A percentile compares a stretch with the other conserved stretches of the same genome.
These are phyloP conservation scores for Xanthoparmelia taractica DNA, from an alignment of 495 filamentous ascomycete genomes.

Conservation along the genomic window DNA sequence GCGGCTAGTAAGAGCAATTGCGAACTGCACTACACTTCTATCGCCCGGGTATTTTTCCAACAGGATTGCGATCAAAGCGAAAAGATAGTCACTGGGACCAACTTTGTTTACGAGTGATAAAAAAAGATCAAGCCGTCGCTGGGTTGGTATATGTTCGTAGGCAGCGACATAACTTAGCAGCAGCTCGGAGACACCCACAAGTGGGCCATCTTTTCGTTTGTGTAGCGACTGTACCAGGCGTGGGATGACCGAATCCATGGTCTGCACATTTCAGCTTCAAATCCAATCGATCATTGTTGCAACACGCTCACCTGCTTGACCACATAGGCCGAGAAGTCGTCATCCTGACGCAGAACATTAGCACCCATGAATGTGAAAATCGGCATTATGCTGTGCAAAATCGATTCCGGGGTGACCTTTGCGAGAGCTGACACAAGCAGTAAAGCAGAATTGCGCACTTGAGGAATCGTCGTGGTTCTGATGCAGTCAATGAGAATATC, in stretches of 20 bases:
- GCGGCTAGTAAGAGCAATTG: conserved; percentile 41
- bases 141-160: conserved; percentile 86
- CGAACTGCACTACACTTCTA: conserved; percentile 39
- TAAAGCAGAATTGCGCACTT: conserved; percentile 84
- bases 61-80: conserved; percentile 63
- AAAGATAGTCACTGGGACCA: conserved; percentile 73
- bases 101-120: conserved; percentile 68
- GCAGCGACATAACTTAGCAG: conserved; percentile 87
- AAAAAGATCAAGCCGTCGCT: conserved; percentile 74
- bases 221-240: conserved; percentile 80
- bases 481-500: conserved; percentile 89
- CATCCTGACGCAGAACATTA: conserved; percentile 77
- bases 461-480: conserved; percentile 74
- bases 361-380: conserved; percentile 97
- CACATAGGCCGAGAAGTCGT: conserved; percentile 92
- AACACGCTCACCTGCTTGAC: conserved; percentile 51
- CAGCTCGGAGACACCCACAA: conserved; percentile 74
- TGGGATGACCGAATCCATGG: conserved; percentile 82
- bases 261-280: conserved; percentile 36
- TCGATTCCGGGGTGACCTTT: conserved; percentile 72
- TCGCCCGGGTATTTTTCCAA: conserved; percentile 56
- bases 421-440: conserved; percentile 81
- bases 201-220: conserved; percentile 64
- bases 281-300: not conserved
- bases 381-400: conserved; percentile 95